These are phyloP conservation scores for Suillus alpinus DNA, from an alignment of 768 basidiomycete species.

Conservation along the genomic window DNA sequence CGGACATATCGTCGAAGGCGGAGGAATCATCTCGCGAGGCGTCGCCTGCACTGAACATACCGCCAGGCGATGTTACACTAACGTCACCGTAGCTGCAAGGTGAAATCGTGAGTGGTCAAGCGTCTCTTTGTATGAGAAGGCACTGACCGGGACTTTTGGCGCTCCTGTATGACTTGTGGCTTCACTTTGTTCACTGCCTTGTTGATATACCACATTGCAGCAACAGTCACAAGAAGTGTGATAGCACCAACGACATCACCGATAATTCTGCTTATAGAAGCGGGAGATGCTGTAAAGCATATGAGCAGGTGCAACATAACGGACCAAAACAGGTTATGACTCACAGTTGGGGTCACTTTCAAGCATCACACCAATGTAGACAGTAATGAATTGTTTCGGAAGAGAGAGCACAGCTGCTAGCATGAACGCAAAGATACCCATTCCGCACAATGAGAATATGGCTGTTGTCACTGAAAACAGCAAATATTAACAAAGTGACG, in stretches of 20 bases:
- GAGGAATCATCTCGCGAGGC: neutral
- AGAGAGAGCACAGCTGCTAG: slow-evolving; percentile 70
- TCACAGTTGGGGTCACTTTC: slow-evolving; percentile 38
- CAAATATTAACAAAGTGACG: slow-evolving; percentile 1
- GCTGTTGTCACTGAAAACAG: slow-evolving; percentile 64
- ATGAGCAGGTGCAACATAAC: neutral
- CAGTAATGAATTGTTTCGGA: slow-evolving; percentile 84
- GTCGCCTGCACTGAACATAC: neutral
- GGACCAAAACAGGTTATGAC: neutral
- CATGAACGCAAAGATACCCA: slow-evolving; percentile 66
- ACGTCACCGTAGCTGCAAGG: neutral
- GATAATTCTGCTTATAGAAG: slow-evolving; percentile 55
- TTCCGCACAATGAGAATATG: slow-evolving; percentile 80
- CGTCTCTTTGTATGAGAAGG: neutral
- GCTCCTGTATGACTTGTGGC: slow-evolving; percentile 54
- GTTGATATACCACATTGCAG: slow-evolving; percentile 78
- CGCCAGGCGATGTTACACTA: neutral
- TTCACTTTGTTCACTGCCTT: slow-evolving; percentile 63
- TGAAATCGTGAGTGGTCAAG: neutral
- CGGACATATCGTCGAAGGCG: neutral
- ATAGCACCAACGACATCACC: slow-evolving; percentile 60
- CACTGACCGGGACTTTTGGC: slow-evolving; percentile 58
- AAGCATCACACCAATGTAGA: slow-evolving; percentile 66
- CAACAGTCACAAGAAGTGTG: slow-evolving; percentile 63
- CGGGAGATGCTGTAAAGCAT: slow-evolving; percentile 18